These are phyloP conservation scores for Grosmannia serpens DNA, from an alignment of 2,329 filamentous ascomycete genomes.

Conservation along the genomic window DNA sequence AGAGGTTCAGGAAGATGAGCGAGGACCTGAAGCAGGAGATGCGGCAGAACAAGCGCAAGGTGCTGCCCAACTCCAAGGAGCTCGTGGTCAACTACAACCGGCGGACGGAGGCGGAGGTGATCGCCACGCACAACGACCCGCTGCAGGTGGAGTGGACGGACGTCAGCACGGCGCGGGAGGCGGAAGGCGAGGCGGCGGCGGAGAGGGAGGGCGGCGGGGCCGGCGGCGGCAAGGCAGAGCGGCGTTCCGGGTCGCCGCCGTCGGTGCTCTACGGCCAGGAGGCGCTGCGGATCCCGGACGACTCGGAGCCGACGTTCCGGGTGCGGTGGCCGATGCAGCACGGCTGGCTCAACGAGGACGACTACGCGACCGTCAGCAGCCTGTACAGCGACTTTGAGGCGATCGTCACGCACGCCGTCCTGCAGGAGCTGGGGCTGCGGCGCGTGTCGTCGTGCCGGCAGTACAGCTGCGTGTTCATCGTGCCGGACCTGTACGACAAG, in stretches of 20 bases:
- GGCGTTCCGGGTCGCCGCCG: background rate
- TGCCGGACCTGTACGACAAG: conserved; percentile 94
- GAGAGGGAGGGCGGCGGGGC: background rate
- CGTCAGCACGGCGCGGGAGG: conserved; percentile 32
- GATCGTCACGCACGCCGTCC: conserved; percentile 76
- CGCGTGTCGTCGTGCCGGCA: conserved; percentile 73
- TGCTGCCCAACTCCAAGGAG: conserved; percentile 95
- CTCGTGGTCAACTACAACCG: conserved; percentile 91
- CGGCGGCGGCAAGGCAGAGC: background rate
- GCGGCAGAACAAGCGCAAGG: conserved; percentile 87
- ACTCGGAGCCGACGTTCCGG: conserved; percentile 80
- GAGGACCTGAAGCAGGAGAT: conserved; percentile 82
- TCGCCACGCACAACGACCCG: conserved; percentile 89
- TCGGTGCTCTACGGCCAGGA: conserved; percentile 69
- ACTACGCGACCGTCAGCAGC: conserved; percentile 69
- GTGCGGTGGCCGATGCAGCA: conserved; percentile 83
- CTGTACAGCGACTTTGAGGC: conserved; percentile 80
- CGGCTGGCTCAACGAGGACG: conserved; percentile 82
- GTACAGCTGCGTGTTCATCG: conserved; percentile 94
- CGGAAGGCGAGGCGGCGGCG: background rate
- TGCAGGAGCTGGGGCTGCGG: conserved; percentile 68
- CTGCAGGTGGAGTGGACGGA: conserved; percentile 95
- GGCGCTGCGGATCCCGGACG: conserved; percentile 77
- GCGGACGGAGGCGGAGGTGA: conserved; percentile 70
- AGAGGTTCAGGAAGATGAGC: conserved; percentile 70